These are phyloP conservation scores for Exserohilum turcica DNA, from an alignment of 2,329 filamentous ascomycete species.

Conservation along the genomic window DNA sequence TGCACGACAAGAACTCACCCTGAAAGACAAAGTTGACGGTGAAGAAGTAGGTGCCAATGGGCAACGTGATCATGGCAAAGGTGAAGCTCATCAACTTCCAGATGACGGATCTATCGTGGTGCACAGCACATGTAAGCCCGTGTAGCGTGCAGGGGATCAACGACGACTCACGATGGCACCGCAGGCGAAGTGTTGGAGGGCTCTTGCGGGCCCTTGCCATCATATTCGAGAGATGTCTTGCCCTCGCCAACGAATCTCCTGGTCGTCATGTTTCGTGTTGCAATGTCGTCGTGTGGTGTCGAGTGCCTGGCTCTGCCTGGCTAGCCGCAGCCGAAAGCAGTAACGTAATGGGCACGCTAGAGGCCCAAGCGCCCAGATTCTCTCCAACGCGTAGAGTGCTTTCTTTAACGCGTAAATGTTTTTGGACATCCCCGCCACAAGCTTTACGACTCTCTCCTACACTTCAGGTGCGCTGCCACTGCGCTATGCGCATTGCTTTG, in stretches of 20 bases:
- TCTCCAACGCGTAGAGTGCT: constrained; percentile 16
- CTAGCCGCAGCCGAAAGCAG: constrained; percentile 12
- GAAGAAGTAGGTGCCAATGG: constrained; percentile 87
- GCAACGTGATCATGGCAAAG: constrained; percentile 84
- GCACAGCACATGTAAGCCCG: constrained; percentile 3
- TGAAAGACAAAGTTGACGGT: constrained; percentile 77
- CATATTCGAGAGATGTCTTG: constrained; percentile 64
- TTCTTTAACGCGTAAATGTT: constrained; percentile 13
- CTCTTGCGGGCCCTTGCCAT: constrained; percentile 38
- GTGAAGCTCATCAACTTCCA: constrained; percentile 89
- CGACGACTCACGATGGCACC: constrained; percentile 71
- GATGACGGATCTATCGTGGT: constrained; percentile 71
- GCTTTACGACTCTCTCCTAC: constrained; percentile 6
- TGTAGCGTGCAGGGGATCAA: background rate
- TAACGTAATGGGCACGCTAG: constrained; percentile 19
- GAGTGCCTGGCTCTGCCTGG: background rate
- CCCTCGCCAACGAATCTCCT: constrained; percentile 68
- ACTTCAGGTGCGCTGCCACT: background rate
- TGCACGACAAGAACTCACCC: constrained; percentile 58
- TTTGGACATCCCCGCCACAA: constrained; percentile 20
- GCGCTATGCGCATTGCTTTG: constrained; percentile 22
- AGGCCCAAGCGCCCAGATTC: constrained; percentile 19
- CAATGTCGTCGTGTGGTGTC: background rate
- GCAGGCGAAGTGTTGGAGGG: constrained; percentile 80
- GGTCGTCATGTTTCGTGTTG: constrained; percentile 64